phyloP scores from a whole-genome alignment of 2,329 filamentous ascomycete species.

The Botrytis pseudocinerea region DNA sequence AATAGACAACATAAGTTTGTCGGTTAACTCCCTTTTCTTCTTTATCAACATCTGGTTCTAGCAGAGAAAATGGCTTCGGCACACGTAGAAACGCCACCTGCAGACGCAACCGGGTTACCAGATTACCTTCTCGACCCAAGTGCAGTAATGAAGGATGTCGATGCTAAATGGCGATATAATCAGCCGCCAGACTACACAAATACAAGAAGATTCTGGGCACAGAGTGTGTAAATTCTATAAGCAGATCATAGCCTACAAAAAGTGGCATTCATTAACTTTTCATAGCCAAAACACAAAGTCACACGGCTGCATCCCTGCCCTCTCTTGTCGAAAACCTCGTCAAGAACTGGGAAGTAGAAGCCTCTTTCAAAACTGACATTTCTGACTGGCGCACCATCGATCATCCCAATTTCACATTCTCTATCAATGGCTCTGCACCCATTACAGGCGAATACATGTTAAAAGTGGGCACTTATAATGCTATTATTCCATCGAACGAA shows the following conservation, averaged over 20 bases:
- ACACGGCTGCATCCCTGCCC: constrained; percentile 57
- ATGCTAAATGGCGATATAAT: constrained; percentile 60
- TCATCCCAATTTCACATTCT: constrained; percentile 58
- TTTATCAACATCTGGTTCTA: not conserved
- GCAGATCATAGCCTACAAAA: not conserved
- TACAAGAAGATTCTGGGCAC: constrained; percentile 58
- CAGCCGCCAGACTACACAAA: constrained; percentile 63
- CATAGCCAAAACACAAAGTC: constrained; percentile 57
- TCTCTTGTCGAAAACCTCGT: constrained; percentile 67
- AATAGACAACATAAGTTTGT: not conserved
- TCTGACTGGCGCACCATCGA: constrained; percentile 67
- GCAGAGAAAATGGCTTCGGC: constrained; percentile 12
- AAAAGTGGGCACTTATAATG: constrained; percentile 68
- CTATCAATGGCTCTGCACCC: constrained; percentile 60
- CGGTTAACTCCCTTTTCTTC: not conserved
- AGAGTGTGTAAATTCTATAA: constrained; percentile 50
- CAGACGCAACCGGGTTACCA: constrained; percentile 42
- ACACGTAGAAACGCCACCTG: constrained; percentile 12
- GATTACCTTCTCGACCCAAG: constrained; percentile 61
- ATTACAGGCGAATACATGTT: constrained; percentile 65
- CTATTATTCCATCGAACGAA: constrained; percentile 62
- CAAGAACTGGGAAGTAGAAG: constrained; percentile 74
- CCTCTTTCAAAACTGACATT: constrained; percentile 63
- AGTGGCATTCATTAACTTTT: not conserved
- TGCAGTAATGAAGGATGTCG: constrained; percentile 55